Percentiles rank a stretch among this genome's conserved stretches.
These are phyloP conservation scores for Schizosaccharomyces osmophilus DNA, from an alignment of 805 yeast genomes.

Conservation along the genomic window DNA sequence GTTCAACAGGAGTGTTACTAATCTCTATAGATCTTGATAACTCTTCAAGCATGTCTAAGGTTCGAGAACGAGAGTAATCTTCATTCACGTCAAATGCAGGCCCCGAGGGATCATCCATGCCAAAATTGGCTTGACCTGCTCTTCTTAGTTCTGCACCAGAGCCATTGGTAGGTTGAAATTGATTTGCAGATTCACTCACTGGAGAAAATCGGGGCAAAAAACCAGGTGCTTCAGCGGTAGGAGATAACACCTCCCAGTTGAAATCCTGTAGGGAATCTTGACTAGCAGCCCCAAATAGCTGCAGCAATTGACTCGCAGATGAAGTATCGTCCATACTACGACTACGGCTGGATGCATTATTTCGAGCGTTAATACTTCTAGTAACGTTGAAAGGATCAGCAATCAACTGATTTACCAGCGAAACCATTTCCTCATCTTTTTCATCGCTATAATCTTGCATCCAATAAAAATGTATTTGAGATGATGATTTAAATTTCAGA, in stretches of 20 bases:
- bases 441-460: constrained; percentile 46
- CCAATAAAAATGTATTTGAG: constrained; percentile 38
- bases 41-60: neutral
- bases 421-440: constrained; percentile 23
- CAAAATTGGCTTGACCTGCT: neutral
- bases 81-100: neutral
- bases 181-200: neutral
- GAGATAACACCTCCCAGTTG: neutral
- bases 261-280: neutral
- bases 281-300: neutral
- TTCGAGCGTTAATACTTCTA: neutral
- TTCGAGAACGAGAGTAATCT: neutral
- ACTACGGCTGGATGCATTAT: neutral
- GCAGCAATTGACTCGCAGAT: neutral
- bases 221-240: neutral
- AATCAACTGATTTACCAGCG: constrained; percentile 26
- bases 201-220: neutral
- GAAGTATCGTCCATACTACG: neutral
- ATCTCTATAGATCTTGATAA: neutral
- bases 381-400: constrained; percentile 6
- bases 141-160: neutral
- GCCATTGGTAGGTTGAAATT: neutral
- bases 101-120: neutral
- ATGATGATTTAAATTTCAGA: constrained; percentile 36
- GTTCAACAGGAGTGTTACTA: neutral